A percentile compares a stretch with the other conserved stretches of the same genome.
These are phyloP conservation scores for Mycena polygramma DNA, from an alignment of 768 basidiomycete species.

Conservation along the genomic window DNA sequence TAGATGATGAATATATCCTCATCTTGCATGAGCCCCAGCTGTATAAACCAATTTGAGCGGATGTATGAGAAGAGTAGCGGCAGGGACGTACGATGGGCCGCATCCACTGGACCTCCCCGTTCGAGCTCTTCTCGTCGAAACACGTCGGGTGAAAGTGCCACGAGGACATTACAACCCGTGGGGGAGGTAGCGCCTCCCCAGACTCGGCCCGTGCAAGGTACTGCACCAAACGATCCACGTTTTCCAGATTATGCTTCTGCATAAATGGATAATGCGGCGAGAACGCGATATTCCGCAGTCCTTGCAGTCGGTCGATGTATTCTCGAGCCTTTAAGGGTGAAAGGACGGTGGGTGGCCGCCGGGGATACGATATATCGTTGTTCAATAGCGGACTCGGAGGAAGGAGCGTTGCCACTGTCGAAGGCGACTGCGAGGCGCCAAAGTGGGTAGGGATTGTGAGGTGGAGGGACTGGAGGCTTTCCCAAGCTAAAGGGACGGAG, in stretches of 20 bases:
- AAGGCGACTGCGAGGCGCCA: too few species aligned
- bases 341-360: background rate
- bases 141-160: conserved; percentile 29
- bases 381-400: conserved; percentile 1
- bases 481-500: too few species aligned
- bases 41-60: background rate
- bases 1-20: conserved; percentile 34
- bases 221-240: conserved; percentile 19
- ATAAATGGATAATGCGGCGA: conserved; percentile 23
- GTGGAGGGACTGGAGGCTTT: too few species aligned
- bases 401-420: too few species aligned
- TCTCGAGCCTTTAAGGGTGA: conserved; percentile 11
- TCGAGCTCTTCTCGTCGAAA: conserved; percentile 25
- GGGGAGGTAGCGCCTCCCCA: conserved; percentile 9
- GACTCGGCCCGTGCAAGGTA: conserved; percentile 15
- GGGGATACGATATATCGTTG: conserved; percentile 24
- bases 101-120: conserved; percentile 32
- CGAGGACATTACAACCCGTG: conserved; percentile 21
- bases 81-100: conserved; percentile 14
- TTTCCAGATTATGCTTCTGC: conserved; percentile 24
- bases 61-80: background rate
- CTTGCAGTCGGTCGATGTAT: conserved; percentile 19
- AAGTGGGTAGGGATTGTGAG: too few species aligned
- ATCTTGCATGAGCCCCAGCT: conserved; percentile 27
- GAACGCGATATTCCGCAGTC: conserved; percentile 17